Base-by-base conservation (phyloP, 192 early-diverging fungal genomes). In the Gonapodya sp. region DNA sequence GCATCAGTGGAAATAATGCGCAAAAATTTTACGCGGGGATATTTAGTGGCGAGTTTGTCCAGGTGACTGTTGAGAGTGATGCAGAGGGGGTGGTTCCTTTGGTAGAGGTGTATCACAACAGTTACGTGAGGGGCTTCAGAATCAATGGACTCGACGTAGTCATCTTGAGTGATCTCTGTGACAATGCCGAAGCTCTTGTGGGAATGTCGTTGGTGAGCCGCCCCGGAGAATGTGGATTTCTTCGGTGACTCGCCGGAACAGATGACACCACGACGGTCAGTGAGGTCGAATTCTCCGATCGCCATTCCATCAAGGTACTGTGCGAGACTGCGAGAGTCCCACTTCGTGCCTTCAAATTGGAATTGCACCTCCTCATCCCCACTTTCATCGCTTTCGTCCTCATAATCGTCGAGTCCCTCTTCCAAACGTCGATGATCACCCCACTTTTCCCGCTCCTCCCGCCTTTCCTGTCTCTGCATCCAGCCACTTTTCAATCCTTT, bases 21-120 rank as follows among this genome's bases (percentile, higher is more conserved):
- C 46, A 64, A 64, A 64, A 64, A 64, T 64, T 64, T 64, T 64
- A 86, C 2, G 81, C 81, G 36, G 86, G 82, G 30, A 79, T 81
- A 35, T 36, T 35, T 18, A 82, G 83, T 24, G 8, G 46, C 46
- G 8, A 64, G 46, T 64, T 64, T 64, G 46, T 64, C 46, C 46
- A 64, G 24, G 24, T 64, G 46, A 24, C 46, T 64, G 46, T 64
- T 64, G 46, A 64, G 8, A 8, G 8, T 64, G 46, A 64, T 24
- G 46, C 46, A 64, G 8, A 64, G 46, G 8, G 46, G 46, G 24
- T 64, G 46, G 8, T 8, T 64, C 24, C 46, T 64, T 75, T 91
- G 83, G 73, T 87, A 91, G 18, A 91, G 81, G 78, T 90, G 89
- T 64, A 90, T 81, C 0, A 91, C 32, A 31, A 91, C 90, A 0